phyloP scores from a whole-genome alignment of 495 filamentous ascomycete genomes.

The Pseudomonodictys pantanalensis region DNA sequence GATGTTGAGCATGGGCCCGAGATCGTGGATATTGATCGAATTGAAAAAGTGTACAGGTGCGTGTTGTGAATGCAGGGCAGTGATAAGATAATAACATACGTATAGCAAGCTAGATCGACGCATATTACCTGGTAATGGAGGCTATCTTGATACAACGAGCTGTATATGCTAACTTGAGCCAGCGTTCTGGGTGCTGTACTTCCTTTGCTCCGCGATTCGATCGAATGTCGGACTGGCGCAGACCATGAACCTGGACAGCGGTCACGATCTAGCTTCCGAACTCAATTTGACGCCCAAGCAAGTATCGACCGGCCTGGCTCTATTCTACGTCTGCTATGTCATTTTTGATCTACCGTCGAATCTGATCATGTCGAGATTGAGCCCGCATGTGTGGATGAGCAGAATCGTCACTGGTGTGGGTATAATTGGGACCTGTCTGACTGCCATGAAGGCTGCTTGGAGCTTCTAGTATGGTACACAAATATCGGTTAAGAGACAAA shows the following conservation, averaged over 20 bases:
- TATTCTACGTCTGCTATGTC: conserved; percentile 91
- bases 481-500: neutral
- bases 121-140: conserved; percentile 65
- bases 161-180: conserved; percentile 48
- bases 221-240: conserved; percentile 88
- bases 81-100: neutral
- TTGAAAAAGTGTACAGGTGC: conserved; percentile 64
- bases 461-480: conserved; percentile 67
- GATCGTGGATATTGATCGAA: conserved; percentile 50
- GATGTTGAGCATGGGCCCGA: conserved; percentile 46
- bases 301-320: conserved; percentile 75
- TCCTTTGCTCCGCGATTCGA: conserved; percentile 85
- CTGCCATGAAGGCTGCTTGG: conserved; percentile 76
- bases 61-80: conserved; percentile 16
- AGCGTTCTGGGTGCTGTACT: conserved; percentile 93
- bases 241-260: conserved; percentile 72
- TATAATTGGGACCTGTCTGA: conserved; percentile 76
- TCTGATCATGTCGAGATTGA: conserved; percentile 79
- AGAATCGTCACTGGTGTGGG: conserved; percentile 86
- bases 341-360: conserved; percentile 87
- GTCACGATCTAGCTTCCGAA: conserved; percentile 66
- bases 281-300: conserved; percentile 67
- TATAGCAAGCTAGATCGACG: conserved; percentile 72
- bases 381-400: conserved; percentile 89
- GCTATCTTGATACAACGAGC: conserved; percentile 57